A percentile compares a stretch with the other conserved stretches of the same genome.
Evolutionary conservation across 1,284 basidiomycete species (phyloP).

Genomic region (Phellinidium pouzarii): DNA sequence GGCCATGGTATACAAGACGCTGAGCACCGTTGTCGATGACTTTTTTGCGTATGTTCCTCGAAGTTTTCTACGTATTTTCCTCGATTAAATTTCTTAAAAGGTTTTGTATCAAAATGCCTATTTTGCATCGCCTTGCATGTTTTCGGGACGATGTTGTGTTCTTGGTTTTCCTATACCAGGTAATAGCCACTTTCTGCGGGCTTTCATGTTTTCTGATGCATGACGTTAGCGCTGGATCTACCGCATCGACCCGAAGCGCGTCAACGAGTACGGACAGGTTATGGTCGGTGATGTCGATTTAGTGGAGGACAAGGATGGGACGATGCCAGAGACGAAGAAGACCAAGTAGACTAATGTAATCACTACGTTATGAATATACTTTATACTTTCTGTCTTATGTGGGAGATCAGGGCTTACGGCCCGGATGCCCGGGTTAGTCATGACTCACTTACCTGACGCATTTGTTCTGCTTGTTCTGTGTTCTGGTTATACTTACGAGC

Average conservation of each 20-base stretch:
- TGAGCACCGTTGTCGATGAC: conserved; percentile 89
- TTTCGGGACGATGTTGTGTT: conserved; percentile 93
- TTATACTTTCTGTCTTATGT: background rate
- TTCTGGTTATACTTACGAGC: background rate
- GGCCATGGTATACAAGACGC: conserved; percentile 92
- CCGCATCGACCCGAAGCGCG: conserved; percentile 85
- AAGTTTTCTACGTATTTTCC: conserved; percentile 10
- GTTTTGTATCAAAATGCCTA: conserved; percentile 95
- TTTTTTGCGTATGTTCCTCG: conserved; percentile 68
- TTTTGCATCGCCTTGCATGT: conserved; percentile 83
- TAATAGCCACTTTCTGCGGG: conserved; percentile 29
- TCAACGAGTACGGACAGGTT: conserved; percentile 95
- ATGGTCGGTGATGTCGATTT: conserved; percentile 45
- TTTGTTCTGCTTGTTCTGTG: background rate
- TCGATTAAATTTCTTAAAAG: conserved; percentile 33
- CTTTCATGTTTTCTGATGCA: background rate
- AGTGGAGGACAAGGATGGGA: conserved; percentile 28
- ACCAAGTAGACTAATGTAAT: conserved; percentile 32
- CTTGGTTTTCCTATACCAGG: conserved; percentile 80
- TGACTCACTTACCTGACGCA: background rate
- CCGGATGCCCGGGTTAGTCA: background rate
- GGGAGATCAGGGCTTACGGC: too few relatives aligned
- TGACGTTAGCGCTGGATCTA: conserved; percentile 83
- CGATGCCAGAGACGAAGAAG: conserved; percentile 43
- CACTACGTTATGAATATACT: background rate